A percentile compares a stretch with the other conserved stretches of the same genome.
These are phyloP conservation scores for Coemansia sp. DNA, from an alignment of 192 early-diverging fungal species.

Conservation along the genomic window DNA sequence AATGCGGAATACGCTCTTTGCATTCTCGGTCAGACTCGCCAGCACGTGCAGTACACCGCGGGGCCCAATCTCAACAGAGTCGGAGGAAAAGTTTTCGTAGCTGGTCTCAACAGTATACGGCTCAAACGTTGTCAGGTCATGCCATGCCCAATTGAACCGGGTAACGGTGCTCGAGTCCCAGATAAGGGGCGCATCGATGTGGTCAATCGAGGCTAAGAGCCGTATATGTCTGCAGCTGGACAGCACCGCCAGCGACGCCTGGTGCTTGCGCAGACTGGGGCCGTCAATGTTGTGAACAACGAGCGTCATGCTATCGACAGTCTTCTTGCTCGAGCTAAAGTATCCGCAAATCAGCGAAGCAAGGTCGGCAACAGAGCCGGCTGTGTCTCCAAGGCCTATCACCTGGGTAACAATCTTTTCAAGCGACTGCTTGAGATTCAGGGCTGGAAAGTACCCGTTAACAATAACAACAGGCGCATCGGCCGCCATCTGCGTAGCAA, in stretches of 20 bases:
- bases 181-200: conserved; percentile 85
- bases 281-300: conserved; percentile 93
- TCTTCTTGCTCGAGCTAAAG: conserved; percentile 58
- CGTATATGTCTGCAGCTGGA: conserved; percentile 68
- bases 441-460: conserved; percentile 83
- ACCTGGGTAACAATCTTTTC: conserved; percentile 58
- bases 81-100: conserved; percentile 73
- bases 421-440: conserved; percentile 73
- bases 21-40: conserved; percentile 79
- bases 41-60: conserved; percentile 80
- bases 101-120: conserved; percentile 81
- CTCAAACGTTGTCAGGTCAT: conserved; percentile 87
- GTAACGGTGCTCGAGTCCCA: conserved; percentile 77
- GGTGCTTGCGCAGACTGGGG: conserved; percentile 68
- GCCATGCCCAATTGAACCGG: conserved; percentile 86
- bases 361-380: conserved; percentile 64
- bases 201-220: conserved; percentile 84
- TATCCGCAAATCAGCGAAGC: conserved; percentile 65
- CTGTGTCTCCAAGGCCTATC: conserved; percentile 30
- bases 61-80: conserved; percentile 59
- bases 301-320: conserved; percentile 63
- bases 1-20: conserved; percentile 82
- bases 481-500: conserved; percentile 60
- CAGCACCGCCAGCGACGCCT: conserved; percentile 67
- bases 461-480: conserved; percentile 73